Conservation (phyloP, 1,284 basidiomycete species). For the Marasmius tenuissimus region DNA sequence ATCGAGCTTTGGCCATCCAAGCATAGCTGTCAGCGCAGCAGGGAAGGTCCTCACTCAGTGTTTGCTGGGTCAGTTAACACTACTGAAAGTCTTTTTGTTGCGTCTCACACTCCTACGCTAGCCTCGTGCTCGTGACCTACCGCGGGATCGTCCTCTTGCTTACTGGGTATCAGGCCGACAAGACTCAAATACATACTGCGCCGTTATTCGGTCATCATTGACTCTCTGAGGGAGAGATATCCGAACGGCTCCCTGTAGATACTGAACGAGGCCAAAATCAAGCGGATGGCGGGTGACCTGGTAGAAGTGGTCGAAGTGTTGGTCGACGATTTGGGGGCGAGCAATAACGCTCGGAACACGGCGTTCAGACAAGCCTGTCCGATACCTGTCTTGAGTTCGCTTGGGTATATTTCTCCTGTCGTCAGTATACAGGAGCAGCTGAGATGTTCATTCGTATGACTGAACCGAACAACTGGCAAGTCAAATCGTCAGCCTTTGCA, state of each 20-base stretch:
- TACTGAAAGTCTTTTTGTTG: conserved; percentile 1
- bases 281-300: conserved; percentile 66
- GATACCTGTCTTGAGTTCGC: conserved; percentile 77
- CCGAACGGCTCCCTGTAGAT: conserved; percentile 75
- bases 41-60: conserved; percentile 65
- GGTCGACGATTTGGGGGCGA: conserved; percentile 54
- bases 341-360: conserved; percentile 21
- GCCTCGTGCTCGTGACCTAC: conserved; percentile 80
- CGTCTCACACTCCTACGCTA: conserved; percentile 20
- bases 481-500: conserved; percentile 4
- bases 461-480: conserved; percentile 67
- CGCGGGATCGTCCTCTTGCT: conserved; percentile 68
- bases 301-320: conserved; percentile 63
- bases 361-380: conserved; percentile 72
- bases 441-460: conserved; percentile 64
- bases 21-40: conserved; percentile 68
- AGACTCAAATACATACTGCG: conserved; percentile 56
- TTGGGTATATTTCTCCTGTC: conserved; percentile 70
- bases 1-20: conserved; percentile 63
- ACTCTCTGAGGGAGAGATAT: conserved; percentile 54
- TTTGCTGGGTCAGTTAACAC: conserved; percentile 63
- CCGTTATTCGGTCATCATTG: conserved; percentile 63
- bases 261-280: conserved; percentile 75
- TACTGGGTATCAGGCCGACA: conserved; percentile 74
- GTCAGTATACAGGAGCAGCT: conserved; percentile 65